These are phyloP conservation scores for Amaranthus tricolor DNA, from an alignment of 179 eudicot species.

Conservation along the genomic window DNA sequence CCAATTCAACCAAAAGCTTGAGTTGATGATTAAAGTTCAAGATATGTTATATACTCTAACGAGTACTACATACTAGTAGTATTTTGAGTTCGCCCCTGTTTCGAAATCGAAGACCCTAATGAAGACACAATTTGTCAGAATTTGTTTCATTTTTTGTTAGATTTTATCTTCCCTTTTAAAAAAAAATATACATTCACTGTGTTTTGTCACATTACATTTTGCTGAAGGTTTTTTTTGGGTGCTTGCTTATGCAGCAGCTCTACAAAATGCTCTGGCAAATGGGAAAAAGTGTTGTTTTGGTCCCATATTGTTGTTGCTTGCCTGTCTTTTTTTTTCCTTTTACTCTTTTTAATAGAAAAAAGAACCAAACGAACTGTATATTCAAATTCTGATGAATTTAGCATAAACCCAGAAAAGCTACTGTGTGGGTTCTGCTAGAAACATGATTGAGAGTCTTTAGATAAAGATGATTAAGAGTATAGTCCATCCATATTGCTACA, in stretches of 20 bases:
- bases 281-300: slow-evolving; percentile 18
- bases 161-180: too few relatives aligned
- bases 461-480: too few relatives aligned
- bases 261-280: background rate
- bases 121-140: too few relatives aligned
- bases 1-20: too few relatives aligned
- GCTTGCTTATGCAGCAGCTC: slow-evolving; percentile 1
- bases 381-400: background rate
- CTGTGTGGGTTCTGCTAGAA: slow-evolving; percentile 5
- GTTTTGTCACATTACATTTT: background rate
- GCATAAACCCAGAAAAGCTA: slow-evolving; percentile 19
- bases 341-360: background rate
- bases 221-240: background rate
- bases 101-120: too few relatives aligned
- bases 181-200: background rate
- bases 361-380: slow-evolving; percentile 8
- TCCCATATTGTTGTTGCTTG: slow-evolving; percentile 14
- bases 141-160: too few relatives aligned
- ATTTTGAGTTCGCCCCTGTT: too few relatives aligned
- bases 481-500: too few relatives aligned
- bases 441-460: slow-evolving; percentile 3
- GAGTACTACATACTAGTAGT: too few relatives aligned
- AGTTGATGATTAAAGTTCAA: too few relatives aligned
- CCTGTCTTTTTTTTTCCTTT: background rate
- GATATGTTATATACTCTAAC: too few relatives aligned